These are phyloP conservation scores for Microdochium nivale DNA, from an alignment of 2,329 filamentous ascomycete species.

Conservation along the genomic window DNA sequence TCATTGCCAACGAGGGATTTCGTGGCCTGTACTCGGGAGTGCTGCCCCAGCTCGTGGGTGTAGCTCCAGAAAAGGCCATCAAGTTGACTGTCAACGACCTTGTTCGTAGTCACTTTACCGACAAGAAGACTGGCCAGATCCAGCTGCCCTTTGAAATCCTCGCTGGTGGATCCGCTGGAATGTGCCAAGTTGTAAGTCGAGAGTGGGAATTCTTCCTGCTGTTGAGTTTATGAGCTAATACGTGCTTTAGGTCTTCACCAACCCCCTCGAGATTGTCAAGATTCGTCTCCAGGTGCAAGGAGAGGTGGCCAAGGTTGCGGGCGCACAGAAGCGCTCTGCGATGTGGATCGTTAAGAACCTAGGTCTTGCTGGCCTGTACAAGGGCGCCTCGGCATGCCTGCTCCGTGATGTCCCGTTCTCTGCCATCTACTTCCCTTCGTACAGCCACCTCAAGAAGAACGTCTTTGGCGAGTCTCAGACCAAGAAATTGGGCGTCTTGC, in stretches of 20 bases:
- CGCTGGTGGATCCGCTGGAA: constrained; percentile 83
- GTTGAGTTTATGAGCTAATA: not conserved
- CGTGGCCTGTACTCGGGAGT: constrained; percentile 89
- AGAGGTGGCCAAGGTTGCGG: constrained; percentile 81
- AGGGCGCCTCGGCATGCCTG: constrained; percentile 89
- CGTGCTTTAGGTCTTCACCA: constrained; percentile 72
- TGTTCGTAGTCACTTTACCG: constrained; percentile 67
- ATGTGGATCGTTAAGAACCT: constrained; percentile 98
- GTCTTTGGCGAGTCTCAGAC: constrained; percentile 82
- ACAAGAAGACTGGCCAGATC: constrained; percentile 67
- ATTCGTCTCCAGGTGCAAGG: constrained; percentile 97
- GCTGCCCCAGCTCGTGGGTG: constrained; percentile 87
- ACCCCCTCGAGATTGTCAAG: constrained; percentile 98
- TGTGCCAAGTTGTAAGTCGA: constrained; percentile 82
- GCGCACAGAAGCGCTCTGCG: constrained; percentile 77
- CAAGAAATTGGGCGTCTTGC: constrained; percentile 82
- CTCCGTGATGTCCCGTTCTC: constrained; percentile 96
- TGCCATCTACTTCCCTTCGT: constrained; percentile 96
- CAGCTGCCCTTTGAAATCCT: constrained; percentile 64
- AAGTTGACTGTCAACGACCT: constrained; percentile 98
- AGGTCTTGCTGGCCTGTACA: constrained; percentile 90
- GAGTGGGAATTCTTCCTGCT: constrained; percentile 6
- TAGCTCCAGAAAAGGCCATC: constrained; percentile 98
- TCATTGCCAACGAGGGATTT: constrained; percentile 86
- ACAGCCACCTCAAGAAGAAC: constrained; percentile 89